Evolutionary conservation across 805 yeast genomes (phyloP), one percentile per base, ranked within the genome.

Genomic region (Kodamaea hsintzibuensis): DNA sequence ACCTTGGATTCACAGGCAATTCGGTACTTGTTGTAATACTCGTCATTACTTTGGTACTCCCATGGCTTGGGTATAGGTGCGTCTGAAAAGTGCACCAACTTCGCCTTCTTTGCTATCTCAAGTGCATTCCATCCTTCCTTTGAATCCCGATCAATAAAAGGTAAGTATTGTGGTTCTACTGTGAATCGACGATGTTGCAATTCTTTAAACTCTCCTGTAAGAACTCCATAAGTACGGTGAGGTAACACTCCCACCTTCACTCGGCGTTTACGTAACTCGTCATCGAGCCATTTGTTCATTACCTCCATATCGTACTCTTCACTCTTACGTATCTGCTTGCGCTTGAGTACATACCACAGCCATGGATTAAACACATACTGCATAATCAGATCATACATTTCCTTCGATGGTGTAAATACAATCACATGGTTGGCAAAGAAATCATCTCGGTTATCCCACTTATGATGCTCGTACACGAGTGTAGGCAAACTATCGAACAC

Each of bases 11-110:
- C 56, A 53, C 78, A 72, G 40, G 64, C 58, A 2, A 68, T 64
- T 54, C 66, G 65, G 45, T 57, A 58, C n/a, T 53, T 27, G 49
- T 66, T 67, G 52, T 70, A 70, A 35, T 62, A 60, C 8, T 53
- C 65, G 9, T 35, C 27, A 39, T 63, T 57, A 48, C 64, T 59
- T 47, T 67, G 66, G 2, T 56, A 40, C 42, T 62, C 62, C 91
- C 91, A 85, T 3, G 90, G 91, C 61, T 86, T 85, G 0, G 85
- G 82, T 6, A 85, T 66, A 5, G 91, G 91, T 37, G 78, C 76
- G 62, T 86, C 91, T 2, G 87, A 81, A 64, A 82, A 86, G 63
- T 86, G 91, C 27, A 84, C 64, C 51, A 82, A 71, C 60, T 77
- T 79, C 4, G 78, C 65, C 9, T 70, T 64, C 6, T 61, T 56